These are phyloP conservation scores for Cronartium ribicola DNA, from an alignment of 1,284 basidiomycete genomes.

Conservation along the genomic window DNA sequence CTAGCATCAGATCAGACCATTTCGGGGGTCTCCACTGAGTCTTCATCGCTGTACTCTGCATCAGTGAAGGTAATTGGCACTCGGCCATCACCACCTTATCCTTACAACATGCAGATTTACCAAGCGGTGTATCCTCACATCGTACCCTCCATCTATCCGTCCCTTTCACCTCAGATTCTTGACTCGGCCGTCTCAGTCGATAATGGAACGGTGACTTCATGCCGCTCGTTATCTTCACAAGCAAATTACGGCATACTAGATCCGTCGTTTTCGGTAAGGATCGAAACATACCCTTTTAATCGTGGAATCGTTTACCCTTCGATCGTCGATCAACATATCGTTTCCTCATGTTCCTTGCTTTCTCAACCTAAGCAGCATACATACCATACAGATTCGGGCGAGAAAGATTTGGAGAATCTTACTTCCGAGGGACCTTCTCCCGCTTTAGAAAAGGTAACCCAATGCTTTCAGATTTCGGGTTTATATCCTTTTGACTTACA, in stretches of 20 bases:
- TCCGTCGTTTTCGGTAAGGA: background rate
- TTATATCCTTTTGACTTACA: too few species aligned
- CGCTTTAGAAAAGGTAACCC: too few species aligned
- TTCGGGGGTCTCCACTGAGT: background rate
- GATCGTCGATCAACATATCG: too few species aligned
- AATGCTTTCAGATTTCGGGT: too few species aligned
- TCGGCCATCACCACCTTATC: slow-evolving; percentile 6
- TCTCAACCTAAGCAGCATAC: too few species aligned
- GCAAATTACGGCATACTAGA: background rate
- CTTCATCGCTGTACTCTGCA: background rate
- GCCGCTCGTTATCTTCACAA: background rate
- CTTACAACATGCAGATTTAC: slow-evolving; percentile 28
- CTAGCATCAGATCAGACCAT: background rate
- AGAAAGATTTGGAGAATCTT: too few species aligned
- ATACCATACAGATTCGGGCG: too few species aligned
- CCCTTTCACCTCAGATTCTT: background rate
- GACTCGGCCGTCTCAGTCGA: background rate
- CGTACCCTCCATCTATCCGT: slow-evolving; percentile 5
- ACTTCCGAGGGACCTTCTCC: too few species aligned
- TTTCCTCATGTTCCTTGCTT: too few species aligned
- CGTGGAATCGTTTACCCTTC: too few species aligned
- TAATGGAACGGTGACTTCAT: background rate
- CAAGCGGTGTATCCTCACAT: slow-evolving; percentile 20
- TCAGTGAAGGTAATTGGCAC: background rate
- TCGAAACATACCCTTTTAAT: too few species aligned